Conservation (phyloP, 192 early-diverging fungal genomes). For the Umbelopsis ramanniana region DNA sequence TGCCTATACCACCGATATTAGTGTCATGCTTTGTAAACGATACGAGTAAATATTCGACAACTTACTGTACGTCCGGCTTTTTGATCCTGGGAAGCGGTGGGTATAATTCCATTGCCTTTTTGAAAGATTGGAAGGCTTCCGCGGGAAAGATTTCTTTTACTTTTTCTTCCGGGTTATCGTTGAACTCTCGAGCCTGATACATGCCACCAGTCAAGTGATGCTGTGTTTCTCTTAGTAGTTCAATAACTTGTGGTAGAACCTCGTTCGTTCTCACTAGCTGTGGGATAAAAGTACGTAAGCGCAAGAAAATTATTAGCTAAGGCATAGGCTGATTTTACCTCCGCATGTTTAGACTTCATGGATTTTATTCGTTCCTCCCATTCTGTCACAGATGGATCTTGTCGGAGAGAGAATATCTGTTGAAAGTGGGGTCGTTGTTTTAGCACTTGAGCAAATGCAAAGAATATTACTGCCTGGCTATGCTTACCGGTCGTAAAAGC, state of each 20-base stretch:
- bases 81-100: background rate
- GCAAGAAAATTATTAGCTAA: background rate
- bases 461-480: background rate
- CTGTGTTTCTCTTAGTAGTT: background rate
- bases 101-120: background rate
- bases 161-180: background rate
- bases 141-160: background rate
- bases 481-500: background rate
- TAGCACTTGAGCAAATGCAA: background rate
- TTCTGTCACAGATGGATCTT: background rate
- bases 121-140: background rate
- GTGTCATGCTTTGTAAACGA: background rate
- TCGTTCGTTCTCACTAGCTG: background rate
- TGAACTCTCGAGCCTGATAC: background rate
- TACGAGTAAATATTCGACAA: background rate
- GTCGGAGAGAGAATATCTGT: background rate
- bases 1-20: too few relatives aligned
- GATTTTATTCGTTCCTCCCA: background rate
- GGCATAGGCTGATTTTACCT: background rate
- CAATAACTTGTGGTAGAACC: background rate
- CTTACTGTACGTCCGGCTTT: background rate
- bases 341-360: background rate
- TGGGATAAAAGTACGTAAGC: background rate
- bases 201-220: background rate
- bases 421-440: background rate